Base-by-base conservation (phyloP, 495 filamentous ascomycete genomes). In the Penicillium daleae region DNA sequence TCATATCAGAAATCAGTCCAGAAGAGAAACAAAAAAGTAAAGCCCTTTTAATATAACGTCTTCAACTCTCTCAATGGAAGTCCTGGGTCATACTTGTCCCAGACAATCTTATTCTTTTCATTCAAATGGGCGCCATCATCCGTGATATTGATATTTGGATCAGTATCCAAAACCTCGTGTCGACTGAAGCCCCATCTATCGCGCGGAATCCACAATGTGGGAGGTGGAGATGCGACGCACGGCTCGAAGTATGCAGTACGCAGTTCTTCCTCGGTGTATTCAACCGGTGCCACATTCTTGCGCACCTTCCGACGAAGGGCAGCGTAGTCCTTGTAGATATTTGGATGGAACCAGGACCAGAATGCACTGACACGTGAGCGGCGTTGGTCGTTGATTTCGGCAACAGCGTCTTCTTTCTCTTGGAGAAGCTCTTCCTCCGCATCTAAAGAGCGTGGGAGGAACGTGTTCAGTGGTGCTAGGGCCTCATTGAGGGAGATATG, bases 401-500 rank as follows among this genome's bases (percentile, higher is more conserved):
- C 62, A 33, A 73, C 53, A 33, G 75, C 60, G 54, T 79, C 72
- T 51, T 74, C 66, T 48, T 79, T 79, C 6, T 74, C 66, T 56
- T 74, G 74, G 0, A 76, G 68, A 33, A 70, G 48, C 56, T 77
- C 76, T 69, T 79, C 78, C 61, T 85, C 82, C 10, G 75, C 74
- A 49, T 80, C 79, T 12, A 85, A 76, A 49, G 76, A 79, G 44
- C 83, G 80, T 1, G 92, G 91, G 6, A 96, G 84, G 70, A 90
- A 93, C 54, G 86, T 85, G 63, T 92, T 85, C 17, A 93, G 82
- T 0, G 92, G 92, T 26, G 83, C 74, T 19, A 97, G 81, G 12
- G 92, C 89, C 51, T 80, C 78, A 78, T 92, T 90, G 59, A 97
- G 85, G 21, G 85, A 86, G 42, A 92, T 68, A 74, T 97, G 90